These are phyloP conservation scores for Periconia sp. DNA, from an alignment of 2,329 filamentous ascomycete species.

Conservation along the genomic window DNA sequence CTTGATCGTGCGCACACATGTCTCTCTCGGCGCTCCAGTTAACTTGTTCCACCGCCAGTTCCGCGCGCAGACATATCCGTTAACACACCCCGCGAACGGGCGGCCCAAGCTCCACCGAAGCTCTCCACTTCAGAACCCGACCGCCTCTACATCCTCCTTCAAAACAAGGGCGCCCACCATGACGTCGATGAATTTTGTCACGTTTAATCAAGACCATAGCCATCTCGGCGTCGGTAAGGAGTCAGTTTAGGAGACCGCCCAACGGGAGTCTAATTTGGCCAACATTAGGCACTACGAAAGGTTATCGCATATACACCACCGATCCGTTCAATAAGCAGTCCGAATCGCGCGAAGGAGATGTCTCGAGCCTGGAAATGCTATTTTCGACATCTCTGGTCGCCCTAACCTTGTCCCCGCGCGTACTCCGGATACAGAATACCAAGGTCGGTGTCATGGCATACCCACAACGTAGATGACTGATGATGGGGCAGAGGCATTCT, in stretches of 20 bases:
- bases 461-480: constrained; percentile 9
- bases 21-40: constrained; percentile 5
- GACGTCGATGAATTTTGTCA: constrained; percentile 87
- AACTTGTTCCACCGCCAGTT: neutral
- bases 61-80: neutral
- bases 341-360: constrained; percentile 92
- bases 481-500: constrained; percentile 63
- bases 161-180: constrained; percentile 13
- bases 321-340: constrained; percentile 96
- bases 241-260: neutral
- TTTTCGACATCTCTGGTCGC: constrained; percentile 98
- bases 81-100: constrained; percentile 10
- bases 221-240: constrained; percentile 88
- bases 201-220: constrained; percentile 99
- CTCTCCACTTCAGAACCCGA: constrained; percentile 11
- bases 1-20: constrained; percentile 7
- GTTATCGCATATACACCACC: constrained; percentile 95
- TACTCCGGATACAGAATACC: constrained; percentile 95
- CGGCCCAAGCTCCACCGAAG: constrained; percentile 28
- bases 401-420: constrained; percentile 86
- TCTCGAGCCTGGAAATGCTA: constrained; percentile 96
- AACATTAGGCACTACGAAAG: constrained; percentile 79
- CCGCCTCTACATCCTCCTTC: constrained; percentile 6
- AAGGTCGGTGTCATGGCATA: constrained; percentile 67
- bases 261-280: constrained; percentile 11